Base-by-base conservation (phyloP, 1,284 basidiomycete species). In the Marasmius sp. region DNA sequence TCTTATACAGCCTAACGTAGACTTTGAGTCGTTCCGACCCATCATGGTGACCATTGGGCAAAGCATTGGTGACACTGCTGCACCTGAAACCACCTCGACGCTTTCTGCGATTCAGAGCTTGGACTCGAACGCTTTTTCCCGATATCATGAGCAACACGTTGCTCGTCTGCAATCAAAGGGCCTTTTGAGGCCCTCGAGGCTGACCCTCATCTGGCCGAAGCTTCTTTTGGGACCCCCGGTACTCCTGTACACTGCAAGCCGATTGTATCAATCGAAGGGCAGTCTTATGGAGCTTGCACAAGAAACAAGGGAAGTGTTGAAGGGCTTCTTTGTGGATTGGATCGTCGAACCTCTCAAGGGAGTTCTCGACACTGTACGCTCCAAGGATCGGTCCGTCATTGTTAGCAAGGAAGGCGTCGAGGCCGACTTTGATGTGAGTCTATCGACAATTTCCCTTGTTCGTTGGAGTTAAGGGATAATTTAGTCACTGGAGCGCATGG, bases 401-500 rank as follows among this genome's bases (percentile, higher is more conserved):
- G 84, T 96, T 51, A 86, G 85, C 59, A 83, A 83, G 63, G 90
- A 94, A 70, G 92, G 88, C 50, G 85, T 97, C 12, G 81, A 83
- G 22, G 91, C 93, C 6, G 94, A 97, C 71, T 71, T 94, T 57
- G 84, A 91, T 64, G 91, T 92, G 69, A 68, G 83, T 75, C n/a
- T 39, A 27, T 22, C 48, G 20, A 18, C 51, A 16, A 36, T 18
- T 41, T 37, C 60, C 62, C n/a, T 33, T 53, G 51, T 57, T 48
- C 45, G 36, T 8, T 51, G 16, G 11, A 51, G 37, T 36, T n/a
- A 34, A 51, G 38, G 47, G 33, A 34, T 11, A 54, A 57, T 58
- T 12, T 58, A 97, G 91, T 95, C 92, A 22, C 81, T 99, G 12
- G 93, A 98, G 75, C 83, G 97, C 43, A 99, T 99, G 97, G 88